These are phyloP conservation scores for Apophysomyces elegans DNA, from an alignment of 371 early-diverging fungal genomes.

Conservation along the genomic window DNA sequence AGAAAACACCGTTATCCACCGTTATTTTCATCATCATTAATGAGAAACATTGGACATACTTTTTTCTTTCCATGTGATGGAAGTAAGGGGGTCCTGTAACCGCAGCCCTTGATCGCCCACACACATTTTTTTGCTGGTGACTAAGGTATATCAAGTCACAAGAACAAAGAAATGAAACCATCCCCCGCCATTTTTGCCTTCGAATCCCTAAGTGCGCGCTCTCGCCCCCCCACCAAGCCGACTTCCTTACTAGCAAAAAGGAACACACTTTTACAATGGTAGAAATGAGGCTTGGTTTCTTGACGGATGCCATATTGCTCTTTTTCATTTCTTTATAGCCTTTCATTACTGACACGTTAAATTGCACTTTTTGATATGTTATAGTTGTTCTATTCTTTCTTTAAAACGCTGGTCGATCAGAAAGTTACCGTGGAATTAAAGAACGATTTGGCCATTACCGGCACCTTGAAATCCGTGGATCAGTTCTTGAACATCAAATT, in stretches of 20 bases:
- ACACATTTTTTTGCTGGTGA: background rate
- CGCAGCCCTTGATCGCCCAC: background rate
- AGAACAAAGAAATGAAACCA: background rate
- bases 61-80: constrained; percentile 1
- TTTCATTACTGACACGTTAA: background rate
- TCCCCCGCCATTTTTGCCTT: background rate
- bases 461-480: constrained; percentile 95
- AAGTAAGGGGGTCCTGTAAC: background rate
- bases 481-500: constrained; percentile 98
- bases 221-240: too few relatives aligned
- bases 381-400: constrained; percentile 94
- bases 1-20: too few relatives aligned
- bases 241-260: too few relatives aligned
- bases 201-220: too few relatives aligned
- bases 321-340: too few relatives aligned
- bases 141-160: background rate
- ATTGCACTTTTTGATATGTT: background rate
- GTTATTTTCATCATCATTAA: too few relatives aligned
- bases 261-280: too few relatives aligned
- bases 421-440: constrained; percentile 97
- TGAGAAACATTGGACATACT: background rate
- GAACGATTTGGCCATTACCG: constrained; percentile 94
- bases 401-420: constrained; percentile 97
- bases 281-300: too few relatives aligned
- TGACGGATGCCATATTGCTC: too few relatives aligned